A percentile compares a stretch with the other conserved stretches of the same genome.
Evolutionary conservation across 2,329 filamentous ascomycete genomes (phyloP).

Genomic region (Trichoderma atrobrunneum): DNA sequence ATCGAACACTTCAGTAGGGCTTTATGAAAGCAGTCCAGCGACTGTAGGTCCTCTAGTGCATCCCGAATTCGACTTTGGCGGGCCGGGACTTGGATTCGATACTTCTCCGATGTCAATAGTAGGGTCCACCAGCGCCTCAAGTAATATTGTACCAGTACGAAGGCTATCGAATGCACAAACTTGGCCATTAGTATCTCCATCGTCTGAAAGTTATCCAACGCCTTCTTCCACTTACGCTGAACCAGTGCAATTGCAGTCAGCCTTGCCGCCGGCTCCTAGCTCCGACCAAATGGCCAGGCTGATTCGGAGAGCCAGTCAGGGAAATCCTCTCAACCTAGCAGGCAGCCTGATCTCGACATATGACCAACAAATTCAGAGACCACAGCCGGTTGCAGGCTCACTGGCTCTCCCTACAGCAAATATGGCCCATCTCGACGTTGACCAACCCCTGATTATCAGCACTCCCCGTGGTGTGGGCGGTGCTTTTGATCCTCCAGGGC

Average conservation of each 20-base stretch:
- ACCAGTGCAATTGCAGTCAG: slow-evolving; percentile 22
- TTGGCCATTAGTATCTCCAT: slow-evolving; percentile 43
- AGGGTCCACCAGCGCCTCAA: slow-evolving; percentile 24
- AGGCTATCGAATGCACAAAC: slow-evolving; percentile 40
- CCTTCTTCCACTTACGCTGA: not conserved
- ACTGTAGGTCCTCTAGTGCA: not conserved
- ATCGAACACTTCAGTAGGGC: not conserved
- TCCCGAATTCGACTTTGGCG: not conserved
- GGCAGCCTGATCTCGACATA: slow-evolving; percentile 36
- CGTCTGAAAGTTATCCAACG: slow-evolving; percentile 20
- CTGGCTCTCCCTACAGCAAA: not conserved
- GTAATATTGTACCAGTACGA: slow-evolving; percentile 23
- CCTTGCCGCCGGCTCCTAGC: slow-evolving; percentile 39
- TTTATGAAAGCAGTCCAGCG: slow-evolving; percentile 1
- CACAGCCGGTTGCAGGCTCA: slow-evolving; percentile 4
- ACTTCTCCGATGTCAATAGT: slow-evolving; percentile 17
- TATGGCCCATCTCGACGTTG: slow-evolving; percentile 31
- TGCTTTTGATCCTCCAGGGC: slow-evolving; percentile 47
- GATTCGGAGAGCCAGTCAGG: slow-evolving; percentile 38
- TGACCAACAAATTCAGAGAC: not conserved
- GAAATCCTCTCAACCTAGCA: slow-evolving; percentile 42
- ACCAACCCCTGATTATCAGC: slow-evolving; percentile 59
- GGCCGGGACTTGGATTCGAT: not conserved
- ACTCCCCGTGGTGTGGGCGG: slow-evolving; percentile 56
- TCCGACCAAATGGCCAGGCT: slow-evolving; percentile 40